phyloP scores from a whole-genome alignment of 371 early-diverging fungal genomes.

The Dichotomocladium elegans region DNA sequence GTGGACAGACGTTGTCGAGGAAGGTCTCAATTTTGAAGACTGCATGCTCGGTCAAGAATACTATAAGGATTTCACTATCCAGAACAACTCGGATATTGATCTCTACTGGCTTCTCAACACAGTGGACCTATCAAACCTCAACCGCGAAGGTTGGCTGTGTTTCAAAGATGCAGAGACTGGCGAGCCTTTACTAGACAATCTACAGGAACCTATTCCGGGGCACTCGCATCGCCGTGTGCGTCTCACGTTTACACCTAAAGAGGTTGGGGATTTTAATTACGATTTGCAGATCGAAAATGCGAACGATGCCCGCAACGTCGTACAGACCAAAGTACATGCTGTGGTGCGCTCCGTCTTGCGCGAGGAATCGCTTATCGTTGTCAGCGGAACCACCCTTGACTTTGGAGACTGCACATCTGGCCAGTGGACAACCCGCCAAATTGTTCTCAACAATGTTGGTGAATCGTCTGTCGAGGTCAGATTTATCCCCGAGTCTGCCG shows the following conservation, averaged over 20 bases:
- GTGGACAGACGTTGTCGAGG: conserved; percentile 86
- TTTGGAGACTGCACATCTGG: conserved; percentile 95
- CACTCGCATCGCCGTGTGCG: conserved; percentile 74
- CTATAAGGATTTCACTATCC: conserved; percentile 84
- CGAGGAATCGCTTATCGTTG: conserved; percentile 76
- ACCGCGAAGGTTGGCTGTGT: conserved; percentile 58
- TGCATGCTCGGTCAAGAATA: conserved; percentile 87
- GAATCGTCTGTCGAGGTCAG: conserved; percentile 76
- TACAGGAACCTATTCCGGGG: conserved; percentile 53
- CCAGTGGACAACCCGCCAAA: conserved; percentile 70
- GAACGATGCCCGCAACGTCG: conserved; percentile 81
- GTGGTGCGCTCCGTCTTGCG: conserved; percentile 71
- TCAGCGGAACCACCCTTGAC: conserved; percentile 77
- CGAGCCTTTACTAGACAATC: conserved; percentile 25
- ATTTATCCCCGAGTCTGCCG: conserved; percentile 78
- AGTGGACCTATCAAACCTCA: conserved; percentile 56
- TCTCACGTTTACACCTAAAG: conserved; percentile 82
- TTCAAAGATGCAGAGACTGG: conserved; percentile 78
- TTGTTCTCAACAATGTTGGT: conserved; percentile 82
- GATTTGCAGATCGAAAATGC: conserved; percentile 88
- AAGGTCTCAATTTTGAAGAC: conserved; percentile 90
- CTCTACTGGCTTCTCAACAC: conserved; percentile 84
- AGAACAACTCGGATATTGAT: conserved; percentile 89
- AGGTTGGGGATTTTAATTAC: conserved; percentile 86
- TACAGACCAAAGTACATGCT: conserved; percentile 81